Evolutionary conservation across 805 yeast species (phyloP).

Genomic region (Wickerhamomyces silvicola): DNA sequence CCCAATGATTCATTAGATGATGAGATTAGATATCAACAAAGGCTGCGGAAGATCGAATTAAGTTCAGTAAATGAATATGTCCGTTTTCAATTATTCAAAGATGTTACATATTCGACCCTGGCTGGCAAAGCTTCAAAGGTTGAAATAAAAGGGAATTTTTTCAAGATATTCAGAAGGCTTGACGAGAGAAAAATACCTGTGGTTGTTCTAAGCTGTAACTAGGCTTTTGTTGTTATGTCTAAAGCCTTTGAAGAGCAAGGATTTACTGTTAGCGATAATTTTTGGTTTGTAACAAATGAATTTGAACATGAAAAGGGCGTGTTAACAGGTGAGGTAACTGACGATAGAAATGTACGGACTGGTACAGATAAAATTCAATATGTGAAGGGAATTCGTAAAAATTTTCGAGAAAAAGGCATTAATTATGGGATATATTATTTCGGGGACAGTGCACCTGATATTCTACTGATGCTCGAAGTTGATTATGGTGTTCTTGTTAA

Average conservation of each 20-base stretch:
- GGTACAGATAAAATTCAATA: slow-evolving; percentile 44
- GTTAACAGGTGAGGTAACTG: slow-evolving; percentile 22
- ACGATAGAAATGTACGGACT: slow-evolving; percentile 34
- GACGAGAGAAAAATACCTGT: slow-evolving; percentile 26
- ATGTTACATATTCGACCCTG: slow-evolving; percentile 29
- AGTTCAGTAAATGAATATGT: slow-evolving; percentile 41
- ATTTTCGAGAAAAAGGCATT: slow-evolving; percentile 11
- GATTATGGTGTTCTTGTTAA: slow-evolving; percentile 41
- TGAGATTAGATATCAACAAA: slow-evolving; percentile 41
- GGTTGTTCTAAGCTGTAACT: slow-evolving; percentile 50
- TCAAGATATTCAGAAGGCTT: slow-evolving; percentile 10
- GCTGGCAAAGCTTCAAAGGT: slow-evolving; percentile 30
- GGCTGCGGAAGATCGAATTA: slow-evolving; percentile 39
- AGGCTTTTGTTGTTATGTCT: slow-evolving; percentile 47
- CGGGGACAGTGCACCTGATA: slow-evolving; percentile 62
- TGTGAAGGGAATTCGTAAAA: slow-evolving; percentile 14
- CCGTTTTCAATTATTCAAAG: slow-evolving; percentile 33
- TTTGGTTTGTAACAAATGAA: slow-evolving; percentile 44
- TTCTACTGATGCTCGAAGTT: slow-evolving; percentile 41
- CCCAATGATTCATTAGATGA: slow-evolving; percentile 27
- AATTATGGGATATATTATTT: slow-evolving; percentile 34
- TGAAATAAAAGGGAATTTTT: slow-evolving; percentile 29
- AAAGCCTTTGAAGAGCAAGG: slow-evolving; percentile 23
- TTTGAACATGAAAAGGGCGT: slow-evolving; percentile 30
- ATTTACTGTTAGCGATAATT: slow-evolving; percentile 10